Base-by-base conservation (phyloP, 1,284 basidiomycete species). In the Amylostereum chailletii region DNA sequence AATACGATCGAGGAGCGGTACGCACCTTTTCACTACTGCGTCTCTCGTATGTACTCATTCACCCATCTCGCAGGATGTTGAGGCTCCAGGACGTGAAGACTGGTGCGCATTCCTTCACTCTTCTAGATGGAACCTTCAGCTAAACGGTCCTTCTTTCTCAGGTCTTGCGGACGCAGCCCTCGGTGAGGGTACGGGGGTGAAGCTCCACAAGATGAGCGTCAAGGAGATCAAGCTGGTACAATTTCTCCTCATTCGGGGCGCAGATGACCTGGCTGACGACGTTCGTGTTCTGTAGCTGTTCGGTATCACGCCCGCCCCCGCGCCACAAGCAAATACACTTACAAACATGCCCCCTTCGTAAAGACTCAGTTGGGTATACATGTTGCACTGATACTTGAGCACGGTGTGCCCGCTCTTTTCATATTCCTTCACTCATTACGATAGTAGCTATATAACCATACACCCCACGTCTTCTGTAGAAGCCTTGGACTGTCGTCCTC, bases 1-100 rank as follows among this genome's bases (percentile, higher is more conserved):
- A 64, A 84, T 55, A 84, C 83, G 2, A 82, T 85, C 34, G 83
- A 86, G 63, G 81, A 85, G 55, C 76, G 83, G 80, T 80, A 55
- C n/a, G 71, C 59, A 26, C 7, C 30, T 30, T 50, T 43, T 19
- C 19, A 19, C 19, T 19, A 19, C 19, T 19, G 19, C 19, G 19
- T 19, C 19, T 19, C 19, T 19, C 19, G 19, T 19, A 19, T 19
- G 19, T 19, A 19, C 19, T 19, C 19, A 19, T 19, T 19, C 19
- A 19, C 36, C 30, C 4, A 0, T 3, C 36, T 42, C 36, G 9
- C 41, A 83, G 81, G 30, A 81, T 86, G 75, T 65, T 86, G 39
- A 64, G 67, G 32, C 64, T 86, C 11, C 83, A 86, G 58, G 80
- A 81, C 10, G 79, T 81, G 8, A 86, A 86, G 64, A 69, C 69